Percentiles rank a stretch among this genome's conserved stretches.
These are phyloP conservation scores for Pleurotus cornucopiae DNA, from an alignment of 768 basidiomycete species.

Conservation along the genomic window DNA sequence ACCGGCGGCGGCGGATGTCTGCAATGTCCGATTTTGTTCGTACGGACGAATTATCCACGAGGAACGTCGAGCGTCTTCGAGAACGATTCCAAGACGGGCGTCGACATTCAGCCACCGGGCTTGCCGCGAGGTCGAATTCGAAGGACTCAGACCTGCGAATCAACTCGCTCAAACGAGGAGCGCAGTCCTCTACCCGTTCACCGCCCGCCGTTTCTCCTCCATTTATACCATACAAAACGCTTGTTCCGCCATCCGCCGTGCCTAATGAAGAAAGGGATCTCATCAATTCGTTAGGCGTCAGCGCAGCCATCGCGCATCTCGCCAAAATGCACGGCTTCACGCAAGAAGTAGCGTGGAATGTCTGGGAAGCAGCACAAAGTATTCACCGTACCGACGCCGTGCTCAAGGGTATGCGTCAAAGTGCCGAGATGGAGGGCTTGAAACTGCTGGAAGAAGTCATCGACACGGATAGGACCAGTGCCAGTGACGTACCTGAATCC, in stretches of 20 bases:
- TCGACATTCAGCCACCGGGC: background rate
- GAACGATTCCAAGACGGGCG: background rate
- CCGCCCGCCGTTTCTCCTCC: background rate
- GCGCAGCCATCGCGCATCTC: background rate
- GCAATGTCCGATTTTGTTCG: background rate
- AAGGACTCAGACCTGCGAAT: background rate
- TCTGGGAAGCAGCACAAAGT: conserved; percentile 29
- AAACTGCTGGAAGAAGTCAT: conserved; percentile 12
- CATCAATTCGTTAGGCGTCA: background rate
- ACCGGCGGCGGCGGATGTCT: conserved; percentile 1
- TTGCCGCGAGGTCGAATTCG: background rate
- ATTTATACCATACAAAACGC: background rate
- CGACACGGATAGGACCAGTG: background rate
- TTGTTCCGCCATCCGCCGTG: background rate
- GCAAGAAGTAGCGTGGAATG: conserved; percentile 32
- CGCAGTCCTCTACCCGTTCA: background rate
- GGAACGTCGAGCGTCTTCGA: background rate
- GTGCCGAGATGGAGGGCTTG: conserved; percentile 21
- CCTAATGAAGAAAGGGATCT: conserved; percentile 1
- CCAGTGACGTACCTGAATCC: no score
- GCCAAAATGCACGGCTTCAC: conserved; percentile 39
- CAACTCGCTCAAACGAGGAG: background rate
- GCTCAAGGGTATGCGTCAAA: conserved; percentile 31
- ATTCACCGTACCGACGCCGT: conserved; percentile 34
- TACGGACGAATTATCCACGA: background rate